Evolutionary conservation across 2,329 filamentous ascomycete genomes (phyloP).

Genomic region (Aspergillus proliferans): DNA sequence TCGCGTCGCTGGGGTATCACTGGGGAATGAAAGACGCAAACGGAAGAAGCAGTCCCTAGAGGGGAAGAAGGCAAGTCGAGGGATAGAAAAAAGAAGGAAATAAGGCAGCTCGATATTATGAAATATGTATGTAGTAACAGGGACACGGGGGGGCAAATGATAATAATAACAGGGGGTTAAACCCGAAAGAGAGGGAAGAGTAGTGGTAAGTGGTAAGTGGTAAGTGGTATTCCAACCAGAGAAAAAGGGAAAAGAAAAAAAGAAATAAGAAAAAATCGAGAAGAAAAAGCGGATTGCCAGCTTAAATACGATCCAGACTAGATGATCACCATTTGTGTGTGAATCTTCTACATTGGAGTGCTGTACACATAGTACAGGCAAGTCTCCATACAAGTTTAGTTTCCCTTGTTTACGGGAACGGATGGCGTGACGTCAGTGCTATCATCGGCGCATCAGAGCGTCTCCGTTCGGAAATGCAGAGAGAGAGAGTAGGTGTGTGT

Average conservation of each 20-base stretch:
- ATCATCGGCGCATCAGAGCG: too few species aligned
- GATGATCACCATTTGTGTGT: too few species aligned
- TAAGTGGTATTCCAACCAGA: neutral
- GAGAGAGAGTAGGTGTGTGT: too few species aligned
- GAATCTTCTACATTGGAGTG: too few species aligned
- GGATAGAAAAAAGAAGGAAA: neutral
- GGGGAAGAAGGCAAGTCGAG: neutral
- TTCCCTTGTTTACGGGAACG: too few species aligned
- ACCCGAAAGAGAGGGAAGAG: neutral
- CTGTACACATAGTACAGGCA: too few species aligned
- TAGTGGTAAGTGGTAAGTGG: too few species aligned
- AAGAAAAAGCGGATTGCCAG: neutral
- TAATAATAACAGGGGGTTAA: too few species aligned
- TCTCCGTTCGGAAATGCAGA: too few species aligned
- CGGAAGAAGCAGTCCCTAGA: neutral
- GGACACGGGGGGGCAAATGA: neutral
- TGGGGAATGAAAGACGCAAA: constrained; percentile 7
- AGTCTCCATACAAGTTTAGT: too few species aligned
- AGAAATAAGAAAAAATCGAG: neutral
- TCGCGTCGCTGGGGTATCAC: constrained; percentile 17
- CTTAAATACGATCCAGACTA: neutral
- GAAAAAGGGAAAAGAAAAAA: neutral
- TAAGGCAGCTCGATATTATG: too few species aligned
- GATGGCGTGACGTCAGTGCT: constrained; percentile 8
- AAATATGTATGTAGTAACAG: neutral